Conservation (phyloP, 768 basidiomycete genomes). For the Pleurotus salmoneostramineus region DNA sequence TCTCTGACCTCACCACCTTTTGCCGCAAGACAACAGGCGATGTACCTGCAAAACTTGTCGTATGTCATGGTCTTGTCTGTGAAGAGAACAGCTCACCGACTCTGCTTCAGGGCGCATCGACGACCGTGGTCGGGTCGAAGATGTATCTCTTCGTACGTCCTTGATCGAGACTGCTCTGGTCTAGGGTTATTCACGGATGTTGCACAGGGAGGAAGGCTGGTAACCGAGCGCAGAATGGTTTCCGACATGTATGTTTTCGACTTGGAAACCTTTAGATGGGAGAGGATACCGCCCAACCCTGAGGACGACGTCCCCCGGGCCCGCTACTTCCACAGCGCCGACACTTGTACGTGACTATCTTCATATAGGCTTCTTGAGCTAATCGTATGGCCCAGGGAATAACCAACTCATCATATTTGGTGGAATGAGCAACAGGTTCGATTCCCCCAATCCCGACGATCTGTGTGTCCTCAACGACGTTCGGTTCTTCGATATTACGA, state of each 20-base stretch:
- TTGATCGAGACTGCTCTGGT: not conserved
- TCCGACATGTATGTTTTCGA: conserved; percentile 90
- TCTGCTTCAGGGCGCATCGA: conserved; percentile 72
- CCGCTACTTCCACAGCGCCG: conserved; percentile 94
- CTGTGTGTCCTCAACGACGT: conserved; percentile 93
- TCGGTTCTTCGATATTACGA: conserved; percentile 77
- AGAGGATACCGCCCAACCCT: conserved; percentile 51
- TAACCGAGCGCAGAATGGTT: conserved; percentile 84
- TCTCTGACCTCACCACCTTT: conserved; percentile 86
- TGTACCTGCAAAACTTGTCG: conserved; percentile 86
- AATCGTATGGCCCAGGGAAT: conserved; percentile 53
- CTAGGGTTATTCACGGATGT: not conserved
- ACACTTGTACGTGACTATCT: conserved; percentile 55
- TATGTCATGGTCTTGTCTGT: conserved; percentile 35
- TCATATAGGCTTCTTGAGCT: not conserved
- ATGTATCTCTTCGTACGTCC: conserved; percentile 83
- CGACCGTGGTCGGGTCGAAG: conserved; percentile 84
- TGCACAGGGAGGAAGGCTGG: conserved; percentile 77
- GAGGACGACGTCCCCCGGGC: conserved; percentile 75
- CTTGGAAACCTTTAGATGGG: conserved; percentile 79
- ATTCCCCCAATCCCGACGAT: conserved; percentile 69
- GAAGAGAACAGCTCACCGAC: not conserved
- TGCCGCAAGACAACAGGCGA: conserved; percentile 81
- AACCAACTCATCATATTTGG: conserved; percentile 91
- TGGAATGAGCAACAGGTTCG: conserved; percentile 84